Evolutionary conservation across 2,329 filamentous ascomycete species (phyloP), one percentile per base, ranked within the genome.

Genomic region (Pseudomassariella vexata): DNA sequence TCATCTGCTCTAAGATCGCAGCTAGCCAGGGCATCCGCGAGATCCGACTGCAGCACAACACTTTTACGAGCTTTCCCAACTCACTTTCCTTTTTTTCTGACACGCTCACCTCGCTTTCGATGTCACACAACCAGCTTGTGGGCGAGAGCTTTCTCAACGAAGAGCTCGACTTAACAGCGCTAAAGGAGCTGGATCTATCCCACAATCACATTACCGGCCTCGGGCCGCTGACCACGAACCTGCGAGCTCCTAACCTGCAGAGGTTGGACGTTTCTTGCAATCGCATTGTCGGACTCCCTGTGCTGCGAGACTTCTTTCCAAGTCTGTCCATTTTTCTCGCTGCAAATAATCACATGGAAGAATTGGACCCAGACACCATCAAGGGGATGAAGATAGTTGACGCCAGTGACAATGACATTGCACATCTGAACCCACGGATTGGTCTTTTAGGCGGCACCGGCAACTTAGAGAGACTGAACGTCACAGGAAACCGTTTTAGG

Each of bases 261-360:
- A 83, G 82, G 45, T 67, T 95, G 2, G 85, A 96, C 50, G 68
- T 94, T 6, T 87, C 83, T 16, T 74, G 82, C 42, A 96, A 96
- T 53, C 79, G 83, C n/a, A 62, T 96, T 19, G 73, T 77, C 1
- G 70, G 72, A 1, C 65, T 95, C 0, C 85, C 89, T 0, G 44
- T 53, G 3, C 62, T 95, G 6, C 79, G 79, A 32, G 60, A 71
- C 6, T 64, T 62, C 2, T 95, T 87, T 52, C 85, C 87, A 0
- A 68, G 65, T 6, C 67, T 95, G 24, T 72, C 69, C 2, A 76
- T 83, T 0, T 65, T 96, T 8, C 63, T 90, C 12, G 81, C 79
- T 2, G 75, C 79, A 4, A 87, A 94, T 57, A 96, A 96, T 53
- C 78, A 80, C 42, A 72, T 95, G 30, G 66, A 72, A 5, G 79